phyloP scores from a whole-genome alignment of 257 asterid species.

The Mentha longifolia region DNA sequence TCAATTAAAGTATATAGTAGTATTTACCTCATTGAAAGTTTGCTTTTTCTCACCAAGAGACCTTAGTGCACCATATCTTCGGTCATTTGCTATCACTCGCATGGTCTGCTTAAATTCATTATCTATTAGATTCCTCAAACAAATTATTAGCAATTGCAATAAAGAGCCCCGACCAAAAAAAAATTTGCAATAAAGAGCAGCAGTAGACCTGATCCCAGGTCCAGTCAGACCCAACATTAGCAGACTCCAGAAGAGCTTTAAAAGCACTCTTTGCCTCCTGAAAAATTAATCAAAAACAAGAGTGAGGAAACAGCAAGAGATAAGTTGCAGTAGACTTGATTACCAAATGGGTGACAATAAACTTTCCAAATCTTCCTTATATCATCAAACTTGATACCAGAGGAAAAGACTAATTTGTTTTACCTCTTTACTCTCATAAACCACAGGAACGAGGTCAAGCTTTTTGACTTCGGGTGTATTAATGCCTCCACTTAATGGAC shows the following conservation, averaged over 20 bases:
- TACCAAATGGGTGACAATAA: slow-evolving; percentile 18
- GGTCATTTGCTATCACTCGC: slow-evolving; percentile 84
- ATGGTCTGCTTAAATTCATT: slow-evolving; percentile 63
- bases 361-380: slow-evolving; percentile 11
- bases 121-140: slow-evolving; percentile 28
- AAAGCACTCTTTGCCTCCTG: slow-evolving; percentile 92
- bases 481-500: slow-evolving; percentile 43
- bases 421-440: slow-evolving; percentile 89
- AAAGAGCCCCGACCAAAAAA: no score
- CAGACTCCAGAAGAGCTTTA: slow-evolving; percentile 70
- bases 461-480: slow-evolving; percentile 61
- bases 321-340: slow-evolving; percentile 14
- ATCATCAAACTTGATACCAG: slow-evolving; percentile 23
- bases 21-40: slow-evolving; percentile 82
- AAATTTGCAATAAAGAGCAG: slow-evolving; percentile 23
- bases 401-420: slow-evolving; percentile 27
- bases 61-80: slow-evolving; percentile 82
- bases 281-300: slow-evolving; percentile 25
- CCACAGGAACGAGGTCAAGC: slow-evolving; percentile 56
- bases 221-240: slow-evolving; percentile 88
- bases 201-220: slow-evolving; percentile 88
- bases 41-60: slow-evolving; percentile 91
- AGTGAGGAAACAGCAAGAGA: background rate
- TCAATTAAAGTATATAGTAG: slow-evolving; percentile 30
- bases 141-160: slow-evolving; percentile 21